These are phyloP conservation scores for Irpex sp. DNA, from an alignment of 1,284 basidiomycete genomes.

Conservation along the genomic window DNA sequence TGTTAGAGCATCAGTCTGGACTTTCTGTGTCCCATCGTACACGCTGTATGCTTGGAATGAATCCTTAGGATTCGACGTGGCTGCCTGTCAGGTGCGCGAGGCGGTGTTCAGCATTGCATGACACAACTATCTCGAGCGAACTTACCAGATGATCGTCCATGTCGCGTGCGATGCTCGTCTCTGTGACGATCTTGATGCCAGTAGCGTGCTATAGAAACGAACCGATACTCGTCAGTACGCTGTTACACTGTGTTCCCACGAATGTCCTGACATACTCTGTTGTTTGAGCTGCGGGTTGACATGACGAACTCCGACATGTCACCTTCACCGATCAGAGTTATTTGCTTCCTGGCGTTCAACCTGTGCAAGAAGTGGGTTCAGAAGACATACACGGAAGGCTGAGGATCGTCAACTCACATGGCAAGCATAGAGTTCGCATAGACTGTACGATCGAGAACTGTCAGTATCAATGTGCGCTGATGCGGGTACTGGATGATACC, in stretches of 20 bases:
- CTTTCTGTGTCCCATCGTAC: not conserved
- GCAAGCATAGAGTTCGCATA: slow-evolving; percentile 10
- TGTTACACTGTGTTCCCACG: not conserved
- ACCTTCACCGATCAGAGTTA: not conserved
- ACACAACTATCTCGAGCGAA: not conserved
- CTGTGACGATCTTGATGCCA: not conserved
- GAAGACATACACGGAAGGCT: not conserved
- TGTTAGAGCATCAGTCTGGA: not conserved
- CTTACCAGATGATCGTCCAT: not conserved
- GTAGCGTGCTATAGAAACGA: not conserved
- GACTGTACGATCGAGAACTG: not conserved
- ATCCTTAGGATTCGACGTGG: not conserved
- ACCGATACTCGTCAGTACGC: not conserved
- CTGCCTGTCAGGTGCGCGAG: not conserved
- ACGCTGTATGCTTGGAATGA: not conserved
- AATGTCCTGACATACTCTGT: not conserved
- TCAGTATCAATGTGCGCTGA: not conserved
- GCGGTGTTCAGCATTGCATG: not conserved
- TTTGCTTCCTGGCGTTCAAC: slow-evolving; percentile 2
- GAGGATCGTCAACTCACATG: not conserved
- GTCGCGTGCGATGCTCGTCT: not conserved
- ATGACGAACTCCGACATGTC: not conserved
- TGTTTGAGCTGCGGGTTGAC: not conserved
- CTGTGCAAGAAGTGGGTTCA: not conserved
- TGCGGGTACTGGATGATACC: not conserved